phyloP scores from a whole-genome alignment of 2,329 filamentous ascomycete genomes.

The Claviceps spartinae region DNA sequence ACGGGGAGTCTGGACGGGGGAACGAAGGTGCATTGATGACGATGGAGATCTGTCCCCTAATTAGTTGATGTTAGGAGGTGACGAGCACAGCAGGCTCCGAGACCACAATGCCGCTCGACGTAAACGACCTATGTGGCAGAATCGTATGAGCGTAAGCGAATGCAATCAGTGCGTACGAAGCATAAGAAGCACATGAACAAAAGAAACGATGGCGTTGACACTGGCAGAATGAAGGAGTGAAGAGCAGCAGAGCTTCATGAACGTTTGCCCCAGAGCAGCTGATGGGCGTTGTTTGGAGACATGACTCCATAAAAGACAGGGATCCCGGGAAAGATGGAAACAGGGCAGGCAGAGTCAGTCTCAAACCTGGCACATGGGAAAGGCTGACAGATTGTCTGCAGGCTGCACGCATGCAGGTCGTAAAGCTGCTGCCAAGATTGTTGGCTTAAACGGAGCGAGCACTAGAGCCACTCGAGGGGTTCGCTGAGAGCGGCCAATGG shows the following conservation, averaged over 20 bases:
- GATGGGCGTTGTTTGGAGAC: background rate
- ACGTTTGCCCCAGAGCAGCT: background rate
- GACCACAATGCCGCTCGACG: background rate
- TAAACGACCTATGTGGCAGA: background rate
- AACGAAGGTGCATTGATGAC: background rate
- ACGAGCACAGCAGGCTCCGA: background rate
- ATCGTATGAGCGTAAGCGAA: background rate
- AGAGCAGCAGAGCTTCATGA: background rate
- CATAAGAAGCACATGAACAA: background rate
- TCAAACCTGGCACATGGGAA: background rate
- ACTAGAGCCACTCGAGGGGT: background rate
- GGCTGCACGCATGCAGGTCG: slow-evolving; percentile 1
- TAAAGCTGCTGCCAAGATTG: slow-evolving; percentile 1
- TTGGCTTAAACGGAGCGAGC: background rate
- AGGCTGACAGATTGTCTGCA: background rate
- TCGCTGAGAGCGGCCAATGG: background rate
- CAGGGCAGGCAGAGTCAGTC: background rate
- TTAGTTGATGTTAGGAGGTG: background rate
- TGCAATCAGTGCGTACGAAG: background rate
- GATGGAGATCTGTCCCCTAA: background rate
- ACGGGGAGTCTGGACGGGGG: background rate
- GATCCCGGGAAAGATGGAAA: background rate
- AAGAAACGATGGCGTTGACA: background rate
- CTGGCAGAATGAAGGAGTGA: background rate
- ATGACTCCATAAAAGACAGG: background rate